Evolutionary conservation across 2,329 filamentous ascomycete genomes (phyloP), one percentile per base, ranked within the genome.

Genomic region (Lachnellula arida): DNA sequence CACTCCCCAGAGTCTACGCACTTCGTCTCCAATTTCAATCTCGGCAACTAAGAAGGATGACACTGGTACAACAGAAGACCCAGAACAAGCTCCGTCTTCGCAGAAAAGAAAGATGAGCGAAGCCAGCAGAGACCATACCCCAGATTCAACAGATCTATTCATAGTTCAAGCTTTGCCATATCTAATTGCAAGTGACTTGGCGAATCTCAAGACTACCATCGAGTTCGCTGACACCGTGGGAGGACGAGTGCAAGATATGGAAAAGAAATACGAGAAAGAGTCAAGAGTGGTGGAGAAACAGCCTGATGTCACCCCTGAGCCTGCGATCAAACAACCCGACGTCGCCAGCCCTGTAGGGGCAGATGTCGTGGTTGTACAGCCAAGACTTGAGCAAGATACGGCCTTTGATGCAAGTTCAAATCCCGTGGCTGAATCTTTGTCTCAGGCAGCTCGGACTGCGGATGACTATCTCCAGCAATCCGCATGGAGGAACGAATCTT

Each of bases 391-490:
- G 17, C 55, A 53, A 35, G 53, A 60, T 9, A 44, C 60, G 35
- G 61, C 63, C 14, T 63, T 64, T 8, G 52, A 60, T 32, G 65
- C 59, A 37, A 65, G 65, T 51, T 59, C 64, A 39, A 59, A 54
- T 17, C 51, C 65, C 28, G 57, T 67, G 43, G 62, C 63, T 5
- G 60, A 64, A n/a, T 62, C 61, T 37, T 52, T 67, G 4, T 51
- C 55, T 5, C 52, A 63, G 46, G 65, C 61, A 23, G 62, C 61
- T 0, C 61, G 59, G 35, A 61, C 51, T 51, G 63, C 64, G 17
- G 64, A 68, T 50, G 58, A 62, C 12, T 65, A 66, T 49, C 46
- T 67, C 14, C 59, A 60, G 32, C 51, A 58, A 39, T 51, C 55
- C 9, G 62, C 61, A 23, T 49, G 65, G 19, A 61, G 60, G 61